These are phyloP conservation scores for Dovyalis caffra DNA, from an alignment of 345 rosid species.

Conservation along the genomic window DNA sequence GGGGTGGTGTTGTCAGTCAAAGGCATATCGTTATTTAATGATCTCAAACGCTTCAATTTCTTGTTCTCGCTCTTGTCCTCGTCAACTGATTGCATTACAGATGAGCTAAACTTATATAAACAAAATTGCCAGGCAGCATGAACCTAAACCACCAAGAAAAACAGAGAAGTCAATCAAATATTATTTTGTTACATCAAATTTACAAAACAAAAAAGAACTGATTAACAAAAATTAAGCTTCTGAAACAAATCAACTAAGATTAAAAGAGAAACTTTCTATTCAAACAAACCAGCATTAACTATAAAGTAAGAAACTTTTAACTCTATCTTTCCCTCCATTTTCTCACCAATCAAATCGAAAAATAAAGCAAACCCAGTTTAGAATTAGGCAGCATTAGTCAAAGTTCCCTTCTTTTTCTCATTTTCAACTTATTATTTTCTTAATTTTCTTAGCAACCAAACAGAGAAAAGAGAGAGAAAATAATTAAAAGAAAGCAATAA, in stretches of 20 bases:
- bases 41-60: constrained; percentile 50
- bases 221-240: neutral
- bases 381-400: neutral
- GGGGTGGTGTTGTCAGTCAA: constrained; percentile 41
- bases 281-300: neutral
- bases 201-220: neutral
- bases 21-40: constrained; percentile 45
- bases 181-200: neutral
- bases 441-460: neutral
- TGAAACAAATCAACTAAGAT: neutral
- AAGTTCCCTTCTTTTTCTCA: neutral
- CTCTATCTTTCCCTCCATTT: neutral
- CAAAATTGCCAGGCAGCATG: constrained; percentile 13
- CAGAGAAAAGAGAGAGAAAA: neutral
- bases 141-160: constrained; percentile 15
- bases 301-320: neutral
- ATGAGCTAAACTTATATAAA: constrained; percentile 12
- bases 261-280: neutral
- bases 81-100: constrained; percentile 61
- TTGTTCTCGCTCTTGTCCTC: constrained; percentile 37
- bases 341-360: constrained; percentile 19
- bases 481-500: neutral
- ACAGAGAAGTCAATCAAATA: neutral
- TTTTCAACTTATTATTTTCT: neutral
- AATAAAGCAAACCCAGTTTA: neutral